phyloP scores from a whole-genome alignment of 2,329 filamentous ascomycete species.

The Aspergillus caelatus region DNA sequence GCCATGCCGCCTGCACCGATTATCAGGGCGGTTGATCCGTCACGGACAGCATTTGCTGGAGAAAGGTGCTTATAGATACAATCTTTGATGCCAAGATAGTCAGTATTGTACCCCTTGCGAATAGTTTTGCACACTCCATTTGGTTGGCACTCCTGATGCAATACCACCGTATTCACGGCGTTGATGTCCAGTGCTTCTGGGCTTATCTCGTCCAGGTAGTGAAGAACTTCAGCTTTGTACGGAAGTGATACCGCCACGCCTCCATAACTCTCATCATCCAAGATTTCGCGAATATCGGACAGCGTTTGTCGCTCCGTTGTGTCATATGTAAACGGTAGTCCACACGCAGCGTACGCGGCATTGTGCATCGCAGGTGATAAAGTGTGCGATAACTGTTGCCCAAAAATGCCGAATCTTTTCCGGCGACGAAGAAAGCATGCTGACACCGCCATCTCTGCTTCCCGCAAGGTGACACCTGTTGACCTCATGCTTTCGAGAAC shows the following conservation, averaged over 20 bases:
- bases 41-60: neutral
- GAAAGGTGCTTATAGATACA: neutral
- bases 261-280: neutral
- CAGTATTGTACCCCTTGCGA: neutral
- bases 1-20: neutral
- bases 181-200: neutral
- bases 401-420: neutral
- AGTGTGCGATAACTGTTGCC: neutral
- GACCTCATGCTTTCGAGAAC: neutral
- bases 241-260: neutral
- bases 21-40: neutral
- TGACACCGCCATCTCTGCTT: neutral
- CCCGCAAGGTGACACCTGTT: neutral
- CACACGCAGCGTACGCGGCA: neutral
- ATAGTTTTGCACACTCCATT: neutral
- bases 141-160: neutral
- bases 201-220: neutral
- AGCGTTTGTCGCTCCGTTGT: neutral
- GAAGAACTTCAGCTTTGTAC: neutral
- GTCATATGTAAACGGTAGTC: neutral
- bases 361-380: neutral
- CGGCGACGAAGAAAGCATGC: neutral
- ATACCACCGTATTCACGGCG: neutral
- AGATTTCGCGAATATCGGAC: neutral
- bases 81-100: neutral